phyloP scores from a whole-genome alignment of 2,329 filamentous ascomycete species.

The Cryphonectria radicalis region DNA sequence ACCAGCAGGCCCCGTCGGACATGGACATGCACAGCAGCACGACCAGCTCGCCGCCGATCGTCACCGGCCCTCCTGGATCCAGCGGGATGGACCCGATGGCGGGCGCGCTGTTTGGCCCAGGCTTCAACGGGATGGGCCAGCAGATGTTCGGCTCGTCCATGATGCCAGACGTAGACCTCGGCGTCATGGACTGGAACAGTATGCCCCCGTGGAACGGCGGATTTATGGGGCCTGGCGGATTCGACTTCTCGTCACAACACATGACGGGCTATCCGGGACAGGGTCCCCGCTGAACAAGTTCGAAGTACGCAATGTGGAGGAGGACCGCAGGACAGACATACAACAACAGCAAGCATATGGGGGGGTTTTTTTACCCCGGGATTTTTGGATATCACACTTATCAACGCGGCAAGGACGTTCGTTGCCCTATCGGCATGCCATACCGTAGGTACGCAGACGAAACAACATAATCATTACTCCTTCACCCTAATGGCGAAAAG shows the following conservation, averaged over 20 bases:
- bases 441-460: background rate
- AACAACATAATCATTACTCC: background rate
- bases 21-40: constrained; percentile 28
- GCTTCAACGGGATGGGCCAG: constrained; percentile 37
- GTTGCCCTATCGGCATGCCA: background rate
- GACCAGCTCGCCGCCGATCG: constrained; percentile 26
- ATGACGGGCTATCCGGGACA: constrained; percentile 16
- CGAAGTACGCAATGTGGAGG: background rate
- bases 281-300: constrained; percentile 5
- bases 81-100: constrained; percentile 28
- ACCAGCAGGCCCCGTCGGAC: constrained; percentile 11
- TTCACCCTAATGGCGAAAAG: background rate
- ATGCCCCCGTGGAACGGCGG: constrained; percentile 45
- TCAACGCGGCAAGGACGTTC: background rate
- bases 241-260: constrained; percentile 9
- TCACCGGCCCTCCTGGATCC: constrained; percentile 16
- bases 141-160: constrained; percentile 38
- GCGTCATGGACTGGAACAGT: constrained; percentile 54
- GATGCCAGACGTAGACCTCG: constrained; percentile 36
- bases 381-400: background rate
- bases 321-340: background rate
- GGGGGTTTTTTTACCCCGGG: background rate
- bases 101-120: constrained; percentile 27
- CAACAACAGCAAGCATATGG: background rate
- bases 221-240: constrained; percentile 23